Base-by-base conservation (phyloP, 495 filamentous ascomycete species). In the Talaromyces adpressus region DNA sequence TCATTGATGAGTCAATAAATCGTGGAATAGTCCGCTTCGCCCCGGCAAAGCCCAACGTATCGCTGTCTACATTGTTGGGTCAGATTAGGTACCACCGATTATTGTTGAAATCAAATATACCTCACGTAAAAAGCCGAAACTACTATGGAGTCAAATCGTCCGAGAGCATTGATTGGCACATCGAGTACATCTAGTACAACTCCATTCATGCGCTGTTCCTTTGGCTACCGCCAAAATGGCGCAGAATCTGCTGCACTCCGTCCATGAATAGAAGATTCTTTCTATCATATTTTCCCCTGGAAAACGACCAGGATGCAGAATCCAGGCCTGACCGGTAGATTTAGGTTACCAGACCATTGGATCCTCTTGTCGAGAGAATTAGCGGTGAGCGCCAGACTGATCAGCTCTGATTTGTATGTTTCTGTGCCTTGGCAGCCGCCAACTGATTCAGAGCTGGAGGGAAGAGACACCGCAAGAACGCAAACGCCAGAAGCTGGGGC, bases 341-440 rank as follows among this genome's bases (percentile, higher is more conserved):
- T 49, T 18, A 49, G 45, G 45, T 49, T 49, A 49, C 45, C 45
- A 49, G 45, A 49, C 45, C 45, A 49, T 49, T 49, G 45, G 45
- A 49, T 49, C 45, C 8, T 45, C 14, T 18, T 45, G 39, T 36
- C 32, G 32, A 36, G 32, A 41, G 36, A 54, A 54, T 29, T 54
- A 54, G 51, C 51, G 51, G 51, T 54, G 51, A 54, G 51, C 51
- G 51, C 22, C 51, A 54, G 51, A 54, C 20, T 29, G 51, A 54
- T 54, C 51, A 54, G 51, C 51, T 54, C 51, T 29, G 25, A 29
- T 25, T 54, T 29, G 51, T 29, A 54, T 25, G 51, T 54, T 23
- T 54, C 20, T 54, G 6, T 20, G 25, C 51, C 51, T 54, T 54
- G 51, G 51, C 51, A 23, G 22, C 25, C 51, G 22, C 51, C 25